Evolutionary conservation across 768 basidiomycete genomes (phyloP), one percentile per base, ranked within the genome.

Genomic region (Russula compacta): DNA sequence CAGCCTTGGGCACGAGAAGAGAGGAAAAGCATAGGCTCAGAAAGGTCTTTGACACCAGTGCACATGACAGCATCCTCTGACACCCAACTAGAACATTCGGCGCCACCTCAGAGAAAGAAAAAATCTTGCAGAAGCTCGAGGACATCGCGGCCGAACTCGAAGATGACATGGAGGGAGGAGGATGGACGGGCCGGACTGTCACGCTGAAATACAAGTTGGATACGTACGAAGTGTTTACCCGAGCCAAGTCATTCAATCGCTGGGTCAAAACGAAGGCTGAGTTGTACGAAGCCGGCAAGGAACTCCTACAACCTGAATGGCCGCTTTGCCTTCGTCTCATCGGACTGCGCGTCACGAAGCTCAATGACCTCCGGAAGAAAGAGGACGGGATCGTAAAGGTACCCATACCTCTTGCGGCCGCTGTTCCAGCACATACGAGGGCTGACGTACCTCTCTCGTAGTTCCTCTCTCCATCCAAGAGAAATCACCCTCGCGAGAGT

Each of bases 131-230:
- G 14, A 92, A 89, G 70, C 80, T 99, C 0, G 81, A 89, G 24
- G 84, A 90, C 58, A 83, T 97, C 39, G 87, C 93, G 1, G 80
- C 79, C 2, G 88, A 92, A 67, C 81, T 99, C 12, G 89, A 84
- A 68, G 78, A 79, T 46, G 94, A 97, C 69, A 85, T 98, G 82
- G 74, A 78, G 32, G 72, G 79, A n/a, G 78, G 79, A 48, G 86
- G 89, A 35, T 99, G 92, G 85, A 80, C 84, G 7, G 95, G 92
- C 8, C 83, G 86, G 65, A 97, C 92, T 0, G 79, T 98, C 36
- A 95, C 92, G 0, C 78, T 98, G 53, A 97, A 95, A 71, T 94
- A 86, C 71, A 99, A 99, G 75, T 79, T 92, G 38, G 87, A 95
- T 69, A 93, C 86, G 1, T 98, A 85, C 71, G 84, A 95, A 78